Percentiles rank a stretch among this genome's conserved stretches.
Evolutionary conservation across 2,329 filamentous ascomycete species (phyloP).

Genomic region (Neonectria ditissima): DNA sequence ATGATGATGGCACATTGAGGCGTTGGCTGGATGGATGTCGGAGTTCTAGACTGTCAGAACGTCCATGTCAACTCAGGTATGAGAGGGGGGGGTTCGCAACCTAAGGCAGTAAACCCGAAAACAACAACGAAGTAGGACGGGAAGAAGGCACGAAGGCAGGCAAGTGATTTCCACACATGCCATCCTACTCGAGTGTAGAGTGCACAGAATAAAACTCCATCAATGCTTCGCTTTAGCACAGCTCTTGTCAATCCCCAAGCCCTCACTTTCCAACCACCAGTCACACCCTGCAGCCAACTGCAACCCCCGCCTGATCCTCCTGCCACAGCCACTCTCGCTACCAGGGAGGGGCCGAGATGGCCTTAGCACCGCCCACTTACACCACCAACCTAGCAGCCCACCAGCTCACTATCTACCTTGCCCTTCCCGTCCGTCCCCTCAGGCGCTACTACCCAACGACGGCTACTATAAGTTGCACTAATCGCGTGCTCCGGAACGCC

Average conservation of each 20-base stretch:
- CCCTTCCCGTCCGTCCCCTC: neutral
- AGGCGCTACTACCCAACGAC: neutral
- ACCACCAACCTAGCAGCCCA: neutral
- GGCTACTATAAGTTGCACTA: neutral
- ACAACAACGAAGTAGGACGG: neutral
- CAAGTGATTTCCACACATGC: no score
- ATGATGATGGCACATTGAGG: conserved; percentile 29
- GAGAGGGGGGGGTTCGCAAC: conserved; percentile 2
- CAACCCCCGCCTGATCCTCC: neutral
- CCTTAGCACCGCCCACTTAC: conserved; percentile 4
- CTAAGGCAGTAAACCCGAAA: neutral
- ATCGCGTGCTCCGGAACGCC: neutral
- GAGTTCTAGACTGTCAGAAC: no score
- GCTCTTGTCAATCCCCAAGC: neutral
- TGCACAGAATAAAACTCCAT: neutral
- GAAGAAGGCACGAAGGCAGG: no score
- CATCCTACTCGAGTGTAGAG: no score
- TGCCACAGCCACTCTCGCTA: conserved; percentile 3
- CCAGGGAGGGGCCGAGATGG: neutral
- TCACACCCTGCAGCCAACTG: neutral
- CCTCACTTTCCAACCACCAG: neutral
- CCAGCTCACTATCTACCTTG: neutral
- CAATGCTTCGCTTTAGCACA: neutral
- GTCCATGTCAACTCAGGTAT: conserved; percentile 10
- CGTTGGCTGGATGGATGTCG: neutral